These are phyloP conservation scores for Aspergillus nidulans DNA, from an alignment of 495 filamentous ascomycete genomes.

Conservation along the genomic window DNA sequence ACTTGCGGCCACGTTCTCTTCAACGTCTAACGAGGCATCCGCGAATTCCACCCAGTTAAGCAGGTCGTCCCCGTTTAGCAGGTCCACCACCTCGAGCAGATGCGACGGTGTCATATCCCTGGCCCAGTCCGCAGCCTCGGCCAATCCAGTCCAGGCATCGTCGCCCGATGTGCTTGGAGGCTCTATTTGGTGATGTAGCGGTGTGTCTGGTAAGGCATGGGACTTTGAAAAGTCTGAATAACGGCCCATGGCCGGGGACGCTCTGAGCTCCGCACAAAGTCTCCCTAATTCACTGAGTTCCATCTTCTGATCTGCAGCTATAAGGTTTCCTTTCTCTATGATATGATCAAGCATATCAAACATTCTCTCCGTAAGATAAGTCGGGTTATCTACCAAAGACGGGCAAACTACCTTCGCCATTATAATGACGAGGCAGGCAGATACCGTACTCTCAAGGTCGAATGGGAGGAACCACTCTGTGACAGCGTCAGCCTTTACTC, in stretches of 20 bases:
- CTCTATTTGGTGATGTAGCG: background rate
- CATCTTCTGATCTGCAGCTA: slow-evolving; percentile 19
- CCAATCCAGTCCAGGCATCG: background rate
- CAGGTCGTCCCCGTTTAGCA: background rate
- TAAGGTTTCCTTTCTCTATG: slow-evolving; percentile 32
- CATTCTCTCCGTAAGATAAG: slow-evolving; percentile 27
- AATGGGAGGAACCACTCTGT: slow-evolving; percentile 44
- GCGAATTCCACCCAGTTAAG: background rate
- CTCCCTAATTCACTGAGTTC: background rate
- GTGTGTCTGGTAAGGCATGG: background rate
- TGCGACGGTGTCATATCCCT: background rate
- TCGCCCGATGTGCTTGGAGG: background rate
- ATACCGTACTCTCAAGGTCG: slow-evolving; percentile 38
- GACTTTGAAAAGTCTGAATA: background rate
- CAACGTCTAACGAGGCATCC: background rate
- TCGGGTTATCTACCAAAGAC: slow-evolving; percentile 22
- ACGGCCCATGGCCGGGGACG: background rate
- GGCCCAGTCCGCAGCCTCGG: background rate
- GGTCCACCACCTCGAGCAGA: background rate
- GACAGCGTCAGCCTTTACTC: background rate
- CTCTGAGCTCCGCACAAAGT: background rate
- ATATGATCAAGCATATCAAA: slow-evolving; percentile 40
- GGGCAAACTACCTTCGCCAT: slow-evolving; percentile 27
- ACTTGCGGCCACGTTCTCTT: background rate
- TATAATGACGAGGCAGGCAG: slow-evolving; percentile 33